Base-by-base conservation (phyloP, 129 eudicot genomes). In the Lactuca sativa region DNA sequence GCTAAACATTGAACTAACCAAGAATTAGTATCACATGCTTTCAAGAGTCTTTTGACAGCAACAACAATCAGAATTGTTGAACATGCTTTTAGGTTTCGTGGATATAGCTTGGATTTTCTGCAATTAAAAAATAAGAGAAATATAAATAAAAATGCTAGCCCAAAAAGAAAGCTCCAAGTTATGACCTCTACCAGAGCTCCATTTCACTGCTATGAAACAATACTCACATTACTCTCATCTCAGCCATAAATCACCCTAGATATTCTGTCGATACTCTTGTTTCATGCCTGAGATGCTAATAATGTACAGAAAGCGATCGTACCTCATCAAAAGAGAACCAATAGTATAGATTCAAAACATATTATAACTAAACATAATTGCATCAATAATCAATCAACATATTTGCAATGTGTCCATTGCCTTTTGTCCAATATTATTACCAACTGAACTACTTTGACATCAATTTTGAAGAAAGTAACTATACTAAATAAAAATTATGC, bases 1-100 rank as follows among this genome's bases (percentile, higher is more conserved):
- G 21, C 21, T 18, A 18, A 18, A 18, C 21, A 18, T 18, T 18
- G 21, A 18, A 18, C 21, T 18, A 18, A 18, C 21, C 21, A 47
- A 51, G 51, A 54, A 48, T 56, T 31, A 82, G 72, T 75, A 77
- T 74, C 76, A 82, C 79, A 62, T 52, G 31, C 68, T 51, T 61
- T 62, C 33, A 31, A 61, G 41, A 55, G 59, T 58, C 48, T 49
- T 16, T 48, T 34, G 61, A 48, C 59, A 61, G 81, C 64, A 62
- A 70, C 41, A 73, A 66, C 73, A 60, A 69, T 62, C 47, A 43
- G 25, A 58, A 32, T 68, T 69, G 76, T 52, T 34, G 69, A 63
- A 69, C 16, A 34, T 47, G 33, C 41, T 67, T 71, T 71, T 49
- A 36, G 33, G 51, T 67, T 36, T 67, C 34, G 33, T 44, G 18